Percentiles rank a stretch among this genome's conserved stretches.
Conservation (phyloP, 75 land plant species). For the Isoetes taiwanensis region DNA sequence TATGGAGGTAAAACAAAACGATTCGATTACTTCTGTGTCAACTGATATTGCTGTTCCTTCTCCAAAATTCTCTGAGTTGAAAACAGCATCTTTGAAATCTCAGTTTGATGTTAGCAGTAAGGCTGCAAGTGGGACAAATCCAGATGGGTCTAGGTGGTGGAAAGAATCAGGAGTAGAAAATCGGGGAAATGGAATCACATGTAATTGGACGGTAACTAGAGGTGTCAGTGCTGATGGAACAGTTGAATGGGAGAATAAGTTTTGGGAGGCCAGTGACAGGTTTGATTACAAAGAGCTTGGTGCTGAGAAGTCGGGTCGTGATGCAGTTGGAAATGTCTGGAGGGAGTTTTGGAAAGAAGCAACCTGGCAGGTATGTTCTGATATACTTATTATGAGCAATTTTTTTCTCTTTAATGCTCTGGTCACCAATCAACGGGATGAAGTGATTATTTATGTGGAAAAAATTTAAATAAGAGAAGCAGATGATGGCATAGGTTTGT, state of each 20-base stretch:
- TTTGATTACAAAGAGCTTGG: constrained; percentile 92
- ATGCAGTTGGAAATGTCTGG: constrained; percentile 91
- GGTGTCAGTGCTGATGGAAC: constrained; percentile 66
- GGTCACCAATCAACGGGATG: no score
- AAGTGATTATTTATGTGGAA: no score
- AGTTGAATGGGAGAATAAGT: constrained; percentile 94
- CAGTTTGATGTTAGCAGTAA: no score
- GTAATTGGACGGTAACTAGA: constrained; percentile 72
- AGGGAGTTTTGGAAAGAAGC: constrained; percentile 93
- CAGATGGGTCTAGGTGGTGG: constrained; percentile 98
- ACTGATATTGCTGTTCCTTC: no score
- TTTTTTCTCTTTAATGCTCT: no score
- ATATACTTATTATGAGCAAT: no score
- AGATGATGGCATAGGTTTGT: no score
- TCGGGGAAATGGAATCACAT: constrained; percentile 66
- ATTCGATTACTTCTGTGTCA: no score
- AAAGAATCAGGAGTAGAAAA: constrained; percentile 71
- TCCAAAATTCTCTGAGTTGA: no score
- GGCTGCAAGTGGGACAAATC: constrained; percentile 32
- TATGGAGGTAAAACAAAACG: constrained; percentile 34
- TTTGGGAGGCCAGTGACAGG: constrained; percentile 89
- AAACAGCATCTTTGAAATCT: no score
- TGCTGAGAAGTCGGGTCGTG: constrained; percentile 93
- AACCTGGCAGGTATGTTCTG: constrained; percentile 95
- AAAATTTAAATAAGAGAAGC: no score